These are phyloP conservation scores for Saprolegnia diclina DNA, from an alignment of 352 stramenopile genomes.

Conservation along the genomic window DNA sequence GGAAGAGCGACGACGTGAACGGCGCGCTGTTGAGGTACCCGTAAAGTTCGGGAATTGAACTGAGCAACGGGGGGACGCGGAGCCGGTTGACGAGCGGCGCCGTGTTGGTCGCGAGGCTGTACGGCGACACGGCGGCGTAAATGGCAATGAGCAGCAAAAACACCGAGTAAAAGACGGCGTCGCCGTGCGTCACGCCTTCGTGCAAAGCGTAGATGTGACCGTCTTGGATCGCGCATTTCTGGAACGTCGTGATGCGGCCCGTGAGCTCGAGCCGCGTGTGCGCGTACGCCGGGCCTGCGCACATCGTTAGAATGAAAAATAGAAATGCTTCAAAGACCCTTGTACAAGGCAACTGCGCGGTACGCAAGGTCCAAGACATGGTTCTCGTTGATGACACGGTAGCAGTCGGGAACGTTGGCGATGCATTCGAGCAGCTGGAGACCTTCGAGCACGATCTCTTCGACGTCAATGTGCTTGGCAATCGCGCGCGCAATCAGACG, in stretches of 20 bases:
- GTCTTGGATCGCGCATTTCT: constrained; percentile 68
- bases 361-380: constrained; percentile 70
- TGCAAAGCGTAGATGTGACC: constrained; percentile 27
- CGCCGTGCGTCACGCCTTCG: constrained; percentile 13
- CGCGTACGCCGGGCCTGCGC: constrained; percentile 48
- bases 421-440: constrained; percentile 61
- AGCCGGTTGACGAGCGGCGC: background rate
- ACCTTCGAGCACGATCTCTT: constrained; percentile 67
- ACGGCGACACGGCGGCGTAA: constrained; percentile 10
- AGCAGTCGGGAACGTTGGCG: constrained; percentile 40
- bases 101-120: constrained; percentile 8
- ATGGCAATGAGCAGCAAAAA: constrained; percentile 13
- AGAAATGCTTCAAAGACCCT: background rate
- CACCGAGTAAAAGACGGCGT: constrained; percentile 10
- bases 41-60: background rate
- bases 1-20: constrained; percentile 42
- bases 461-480: constrained; percentile 59
- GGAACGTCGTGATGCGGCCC: constrained; percentile 49
- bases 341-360: constrained; percentile 37
- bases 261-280: constrained; percentile 66
- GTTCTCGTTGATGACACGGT: constrained; percentile 46
- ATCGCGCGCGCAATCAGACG: constrained; percentile 54
- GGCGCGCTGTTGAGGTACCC: constrained; percentile 24
- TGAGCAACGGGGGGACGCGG: background rate
- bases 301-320: constrained; percentile 30